Percentiles rank a stretch among this genome's conserved stretches.
Evolutionary conservation across 1,284 basidiomycete genomes (phyloP).

Genomic region (Trichosporon coremiiforme): DNA sequence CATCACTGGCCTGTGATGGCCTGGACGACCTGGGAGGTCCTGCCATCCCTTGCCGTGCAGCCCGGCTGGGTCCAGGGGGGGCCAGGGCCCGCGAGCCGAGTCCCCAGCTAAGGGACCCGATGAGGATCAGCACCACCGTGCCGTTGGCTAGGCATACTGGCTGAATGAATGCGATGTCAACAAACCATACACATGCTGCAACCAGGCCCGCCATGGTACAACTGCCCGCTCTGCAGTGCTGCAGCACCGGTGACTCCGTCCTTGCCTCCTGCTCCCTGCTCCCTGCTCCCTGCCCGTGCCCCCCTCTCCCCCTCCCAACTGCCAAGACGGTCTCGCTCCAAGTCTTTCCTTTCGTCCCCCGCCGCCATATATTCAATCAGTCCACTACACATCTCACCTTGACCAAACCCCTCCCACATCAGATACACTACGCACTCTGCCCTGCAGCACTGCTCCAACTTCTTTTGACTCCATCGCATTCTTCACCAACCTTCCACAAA

Average conservation of each 20-base stretch:
- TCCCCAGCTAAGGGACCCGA: constrained; percentile 8
- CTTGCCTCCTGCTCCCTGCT: not conserved
- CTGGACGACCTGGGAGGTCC: not conserved
- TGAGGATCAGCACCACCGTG: constrained; percentile 9
- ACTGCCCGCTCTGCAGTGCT: too few relatives aligned
- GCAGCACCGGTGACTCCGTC: not conserved
- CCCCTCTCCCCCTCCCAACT: not conserved
- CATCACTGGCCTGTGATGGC: not conserved
- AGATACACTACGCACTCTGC: constrained; percentile 4
- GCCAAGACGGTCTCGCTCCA: constrained; percentile 4
- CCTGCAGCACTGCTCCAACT: not conserved
- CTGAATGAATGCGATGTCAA: constrained; percentile 1
- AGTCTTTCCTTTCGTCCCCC: constrained; percentile 1
- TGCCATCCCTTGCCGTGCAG: not conserved
- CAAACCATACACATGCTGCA: not conserved
- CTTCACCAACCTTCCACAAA: constrained; percentile 6
- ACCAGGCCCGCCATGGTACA: too few relatives aligned
- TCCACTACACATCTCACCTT: not conserved
- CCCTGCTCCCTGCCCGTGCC: too few relatives aligned
- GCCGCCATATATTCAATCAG: constrained; percentile 11
- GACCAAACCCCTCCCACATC: not conserved
- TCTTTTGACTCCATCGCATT: constrained; percentile 11
- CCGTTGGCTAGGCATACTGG: not conserved
- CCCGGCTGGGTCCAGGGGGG: not conserved
- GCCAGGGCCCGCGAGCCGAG: constrained; percentile 6